Conservation (phyloP, 768 basidiomycete species). For the Sistotremastrum suecicum region DNA sequence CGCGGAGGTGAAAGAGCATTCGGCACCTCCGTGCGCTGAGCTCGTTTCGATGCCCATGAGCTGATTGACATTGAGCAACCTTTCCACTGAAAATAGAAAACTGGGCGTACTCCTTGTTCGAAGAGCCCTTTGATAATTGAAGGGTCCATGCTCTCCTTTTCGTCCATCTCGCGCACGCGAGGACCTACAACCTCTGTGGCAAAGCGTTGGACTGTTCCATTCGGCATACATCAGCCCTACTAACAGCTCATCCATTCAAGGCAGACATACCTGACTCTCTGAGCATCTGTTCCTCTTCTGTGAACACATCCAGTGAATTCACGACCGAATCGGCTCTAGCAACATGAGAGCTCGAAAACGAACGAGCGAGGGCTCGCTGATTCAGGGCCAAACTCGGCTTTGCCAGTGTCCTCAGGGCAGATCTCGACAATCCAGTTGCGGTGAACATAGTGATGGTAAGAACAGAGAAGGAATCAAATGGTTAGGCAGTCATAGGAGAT, state of each 20-base stretch:
- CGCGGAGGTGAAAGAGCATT: constrained; percentile 85
- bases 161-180: constrained; percentile 94
- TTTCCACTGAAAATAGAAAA: neutral
- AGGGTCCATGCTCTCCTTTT: constrained; percentile 90
- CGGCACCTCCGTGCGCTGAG: constrained; percentile 72
- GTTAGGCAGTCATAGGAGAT: no score
- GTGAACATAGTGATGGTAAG: no score
- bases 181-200: constrained; percentile 82
- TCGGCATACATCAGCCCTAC: neutral
- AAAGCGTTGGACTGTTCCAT: constrained; percentile 60
- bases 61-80: constrained; percentile 23
- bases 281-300: constrained; percentile 91
- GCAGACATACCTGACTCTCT: constrained; percentile 64
- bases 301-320: constrained; percentile 67
- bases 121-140: constrained; percentile 77
- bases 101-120: constrained; percentile 72
- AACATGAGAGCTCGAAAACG: neutral
- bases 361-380: no score
- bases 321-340: constrained; percentile 5
- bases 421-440: no score
- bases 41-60: constrained; percentile 97
- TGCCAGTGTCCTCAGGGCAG: no score
- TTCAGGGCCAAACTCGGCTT: no score
- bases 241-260: neutral
- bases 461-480: no score